phyloP scores from a whole-genome alignment of 345 rosid species.

The Aethionema arabicum region DNA sequence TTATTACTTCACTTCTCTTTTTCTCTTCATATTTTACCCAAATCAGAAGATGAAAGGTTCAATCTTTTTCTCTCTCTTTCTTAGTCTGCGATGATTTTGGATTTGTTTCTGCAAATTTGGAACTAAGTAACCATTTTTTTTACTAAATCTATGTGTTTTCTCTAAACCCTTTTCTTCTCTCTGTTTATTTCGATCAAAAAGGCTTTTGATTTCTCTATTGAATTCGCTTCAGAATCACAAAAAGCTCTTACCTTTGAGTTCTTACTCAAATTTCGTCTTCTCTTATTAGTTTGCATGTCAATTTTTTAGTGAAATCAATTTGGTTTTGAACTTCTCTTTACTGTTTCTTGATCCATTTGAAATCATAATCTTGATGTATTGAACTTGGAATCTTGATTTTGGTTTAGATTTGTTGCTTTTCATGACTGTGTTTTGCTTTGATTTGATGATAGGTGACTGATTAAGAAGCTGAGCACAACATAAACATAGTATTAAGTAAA shows the following conservation, averaged over 20 bases:
- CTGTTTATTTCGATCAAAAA: conserved; percentile 28
- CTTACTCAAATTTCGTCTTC: background rate
- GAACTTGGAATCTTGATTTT: conserved; percentile 9
- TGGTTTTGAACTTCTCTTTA: background rate
- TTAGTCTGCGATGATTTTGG: conserved; percentile 25
- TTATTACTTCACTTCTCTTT: conserved; percentile 29
- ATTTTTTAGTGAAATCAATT: conserved; percentile 3
- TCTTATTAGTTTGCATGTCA: conserved; percentile 31
- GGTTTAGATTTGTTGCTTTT: conserved; percentile 17
- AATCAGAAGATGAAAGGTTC: conserved; percentile 34
- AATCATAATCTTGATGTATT: conserved; percentile 9
- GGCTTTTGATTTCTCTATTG: conserved; percentile 22
- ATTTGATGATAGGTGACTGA: conserved; percentile 5
- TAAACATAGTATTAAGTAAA: no score
- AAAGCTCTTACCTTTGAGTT: no score
- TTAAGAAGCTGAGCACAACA: no score
- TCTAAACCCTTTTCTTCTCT: background rate
- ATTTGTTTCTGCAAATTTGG: conserved; percentile 18
- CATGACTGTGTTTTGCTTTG: conserved; percentile 10
- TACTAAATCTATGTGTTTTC: conserved; percentile 16
- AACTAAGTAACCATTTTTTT: background rate
- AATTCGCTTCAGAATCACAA: conserved; percentile 5
- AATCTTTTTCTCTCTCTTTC: conserved; percentile 6
- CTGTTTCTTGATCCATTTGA: background rate
- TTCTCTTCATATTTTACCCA: conserved; percentile 34